Evolutionary conservation across 306 rosid species (phyloP), one percentile per base, ranked within the genome.

Genomic region (Vigna angularis): DNA sequence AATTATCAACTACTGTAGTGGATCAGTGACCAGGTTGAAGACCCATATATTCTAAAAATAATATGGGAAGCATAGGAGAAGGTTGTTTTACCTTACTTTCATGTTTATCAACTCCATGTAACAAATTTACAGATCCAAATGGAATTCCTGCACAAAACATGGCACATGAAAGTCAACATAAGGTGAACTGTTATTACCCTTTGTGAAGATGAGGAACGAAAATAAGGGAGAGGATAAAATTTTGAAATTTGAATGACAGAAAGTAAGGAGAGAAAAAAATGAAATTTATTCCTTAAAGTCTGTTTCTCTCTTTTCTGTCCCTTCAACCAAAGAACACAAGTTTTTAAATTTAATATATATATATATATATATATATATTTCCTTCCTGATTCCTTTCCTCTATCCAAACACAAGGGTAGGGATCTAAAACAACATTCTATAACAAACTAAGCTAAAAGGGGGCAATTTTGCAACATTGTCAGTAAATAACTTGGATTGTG

Each of bases 71-170:
- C 78, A 65, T 62, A 70, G 52, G 70, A 47, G 75, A 76, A 86
- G 58, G 74, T 76, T 70, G 74, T 75, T 67, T 87, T 88, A 87
- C 97, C 98, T 88, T 92, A 97, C 97, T 94, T 90, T 94, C 98
- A 72, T 88, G 89, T 80, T 90, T 92, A 89, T 94, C 97, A 86
- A 94, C 98, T 82, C 98, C 98, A 83, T 94, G 80, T 89, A 92
- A 75, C 73, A 94, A 81, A 86, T 94, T 94, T 79, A 94, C 98
- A 66, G 98, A 94, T 80, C 98, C 98, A 88, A 90, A 94, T 76
- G 98, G 98, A 80, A 94, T 94, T 75, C 97, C 98, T 94, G 89
- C 88, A 88, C 73, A 50, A 18, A 79, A 47, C 52, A 80, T 32
- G 36, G 61, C 74, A 73, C 69, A 55, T 32, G 38, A 72, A 28